Evolutionary conservation across 2,329 filamentous ascomycete species (phyloP), one percentile per base, ranked within the genome.

Genomic region (Calonectria naviculata): DNA sequence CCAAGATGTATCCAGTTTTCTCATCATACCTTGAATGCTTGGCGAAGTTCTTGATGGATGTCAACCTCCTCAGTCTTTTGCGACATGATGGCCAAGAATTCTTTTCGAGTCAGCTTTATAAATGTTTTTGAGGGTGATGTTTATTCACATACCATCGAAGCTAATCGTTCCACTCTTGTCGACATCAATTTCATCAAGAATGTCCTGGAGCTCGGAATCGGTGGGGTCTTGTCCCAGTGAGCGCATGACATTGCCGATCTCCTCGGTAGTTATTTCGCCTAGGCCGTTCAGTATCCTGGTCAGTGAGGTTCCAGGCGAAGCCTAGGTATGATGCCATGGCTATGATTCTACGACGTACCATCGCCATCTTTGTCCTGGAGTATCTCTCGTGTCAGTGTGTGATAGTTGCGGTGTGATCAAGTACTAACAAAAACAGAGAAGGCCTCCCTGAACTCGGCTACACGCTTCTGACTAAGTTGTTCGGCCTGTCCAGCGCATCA

Each of bases 381-480:
- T 61, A 68, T 62, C 65, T 68, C 80, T 74, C 82, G 76, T 68
- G 68, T 71, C 68, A 69, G 31, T 38, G 13, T 34, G 29, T 42
- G 44, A 52, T 13, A 26, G 17, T 52, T 26, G 46, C 54, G 38
- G 52, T 19, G 24, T 60, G 44, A 13, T 28, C 60, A 26, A 52
- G 56, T 28, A 87, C 97, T 93, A 93, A 99, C 97, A 87, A 99
- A 99, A 78, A 99, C 94, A 85, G 97, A 99, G 89, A 99, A 99
- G 66, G 97, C 97, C 89, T 99, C 97, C 94, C 98, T 98, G 90
- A 98, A 99, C 89, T 99, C 97, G 84, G 96, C 98, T 85, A 99
- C 96, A 91, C 99, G 97, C 89, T 98, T 97, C 90, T 98, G 96
- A 80, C 96, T 98, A 83, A 98, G 93, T 85, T 95, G 95, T 85